Evolutionary conservation across 164 flowering plant genomes (phyloP).

Genomic region (Vitis vinifera): ASM3070453v1 NC_081817.1:1159001-1159500

Average conservation of each 20-base stretch:
- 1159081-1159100: no score
- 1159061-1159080: no score
- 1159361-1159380: no score
- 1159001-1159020: conserved; percentile 34
- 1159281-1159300: conserved; percentile 42
- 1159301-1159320: conserved; percentile 48
- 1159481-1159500: no score
- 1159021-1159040: conserved; percentile 36
- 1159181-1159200: conserved; percentile 23
- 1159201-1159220: conserved; percentile 29
- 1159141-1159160: conserved; percentile 27
- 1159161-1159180: conserved; percentile 36
- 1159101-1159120: no score
- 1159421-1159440: no score
- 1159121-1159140: not conserved
- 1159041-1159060: conserved; percentile 23
- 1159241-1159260: conserved; percentile 37
- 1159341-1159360: no score
- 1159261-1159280: conserved; percentile 47
- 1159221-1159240: conserved; percentile 37
- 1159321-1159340: conserved; percentile 39
- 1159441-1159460: no score
- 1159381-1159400: no score
- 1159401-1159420: no score
- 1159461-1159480: no score